phyloP scores from a whole-genome alignment of 2,329 filamentous ascomycete species.

The Calonectria hongkongensis region DNA sequence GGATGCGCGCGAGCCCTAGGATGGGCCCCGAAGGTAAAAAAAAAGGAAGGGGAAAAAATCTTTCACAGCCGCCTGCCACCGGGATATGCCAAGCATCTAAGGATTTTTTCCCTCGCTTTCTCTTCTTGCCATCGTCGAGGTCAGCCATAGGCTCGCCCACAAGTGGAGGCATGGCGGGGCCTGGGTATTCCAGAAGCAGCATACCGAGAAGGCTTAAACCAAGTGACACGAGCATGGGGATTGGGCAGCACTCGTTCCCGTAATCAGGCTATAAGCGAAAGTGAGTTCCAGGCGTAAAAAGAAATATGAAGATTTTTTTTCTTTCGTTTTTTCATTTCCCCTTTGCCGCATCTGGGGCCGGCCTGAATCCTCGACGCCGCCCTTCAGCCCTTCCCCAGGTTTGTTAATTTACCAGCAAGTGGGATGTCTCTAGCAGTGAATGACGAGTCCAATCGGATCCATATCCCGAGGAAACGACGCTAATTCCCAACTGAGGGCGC shows the following conservation, averaged over 20 bases:
- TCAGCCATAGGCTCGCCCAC: constrained; percentile 25
- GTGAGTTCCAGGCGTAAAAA: constrained; percentile 5
- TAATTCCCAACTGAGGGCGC: constrained; percentile 19
- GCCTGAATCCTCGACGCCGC: constrained; percentile 34
- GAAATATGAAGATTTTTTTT: constrained; percentile 7
- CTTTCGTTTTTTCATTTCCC: neutral
- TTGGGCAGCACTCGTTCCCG: constrained; percentile 12
- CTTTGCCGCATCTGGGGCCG: neutral
- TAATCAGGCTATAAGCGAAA: constrained; percentile 29
- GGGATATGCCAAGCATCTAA: constrained; percentile 42
- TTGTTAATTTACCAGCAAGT: constrained; percentile 15
- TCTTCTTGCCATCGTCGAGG: neutral
- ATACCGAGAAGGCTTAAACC: constrained; percentile 37
- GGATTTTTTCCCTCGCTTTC: constrained; percentile 39
- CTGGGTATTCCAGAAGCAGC: constrained; percentile 49
- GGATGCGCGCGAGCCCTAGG: constrained; percentile 31
- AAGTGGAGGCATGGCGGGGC: constrained; percentile 44
- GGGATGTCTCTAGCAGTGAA: neutral
- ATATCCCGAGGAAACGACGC: constrained; percentile 21
- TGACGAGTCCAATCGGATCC: constrained; percentile 15
- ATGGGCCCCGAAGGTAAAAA: constrained; percentile 13
- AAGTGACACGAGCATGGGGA: constrained; percentile 27
- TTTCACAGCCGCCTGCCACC: constrained; percentile 32
- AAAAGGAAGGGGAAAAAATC: constrained; percentile 27
- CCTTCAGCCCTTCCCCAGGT: constrained; percentile 25